Conservation (phyloP, 768 basidiomycete genomes). For the Antrodiella citrinella region DNA sequence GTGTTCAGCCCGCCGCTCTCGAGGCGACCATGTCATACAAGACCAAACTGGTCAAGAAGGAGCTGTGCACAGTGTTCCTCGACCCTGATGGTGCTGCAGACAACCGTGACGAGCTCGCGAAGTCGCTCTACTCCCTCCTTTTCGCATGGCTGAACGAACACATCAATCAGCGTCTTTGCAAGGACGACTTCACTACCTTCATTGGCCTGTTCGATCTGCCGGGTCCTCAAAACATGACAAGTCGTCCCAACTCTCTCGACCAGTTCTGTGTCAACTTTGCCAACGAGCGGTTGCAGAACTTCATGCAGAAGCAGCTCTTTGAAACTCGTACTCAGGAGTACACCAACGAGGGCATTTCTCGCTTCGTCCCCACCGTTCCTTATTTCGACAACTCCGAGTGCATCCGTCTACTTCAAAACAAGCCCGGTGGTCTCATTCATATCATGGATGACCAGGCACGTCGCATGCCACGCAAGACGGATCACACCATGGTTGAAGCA, state of each 20-base stretch:
- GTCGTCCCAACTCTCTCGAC: slow-evolving; percentile 86
- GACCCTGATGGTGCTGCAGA: slow-evolving; percentile 90
- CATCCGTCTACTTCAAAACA: slow-evolving; percentile 75
- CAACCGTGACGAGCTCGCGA: slow-evolving; percentile 91
- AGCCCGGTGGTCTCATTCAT: slow-evolving; percentile 86
- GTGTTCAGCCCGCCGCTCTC: slow-evolving; percentile 62
- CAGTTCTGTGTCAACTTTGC: slow-evolving; percentile 97
- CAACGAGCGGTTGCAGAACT: slow-evolving; percentile 84
- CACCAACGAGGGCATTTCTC: slow-evolving; percentile 69
- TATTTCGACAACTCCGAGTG: slow-evolving; percentile 93
- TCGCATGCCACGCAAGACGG: slow-evolving; percentile 81
- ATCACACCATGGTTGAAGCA: slow-evolving; percentile 90
- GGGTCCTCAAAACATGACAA: slow-evolving; percentile 84
- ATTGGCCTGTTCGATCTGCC: slow-evolving; percentile 93
- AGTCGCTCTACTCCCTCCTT: slow-evolving; percentile 86
- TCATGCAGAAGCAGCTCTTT: slow-evolving; percentile 72
- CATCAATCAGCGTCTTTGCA: slow-evolving; percentile 91
- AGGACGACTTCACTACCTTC: slow-evolving; percentile 87
- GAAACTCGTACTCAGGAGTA: slow-evolving; percentile 81
- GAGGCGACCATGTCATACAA: slow-evolving; percentile 84
- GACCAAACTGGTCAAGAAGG: slow-evolving; percentile 89
- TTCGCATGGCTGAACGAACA: slow-evolving; percentile 97
- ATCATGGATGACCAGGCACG: slow-evolving; percentile 98
- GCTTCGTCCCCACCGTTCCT: slow-evolving; percentile 57
- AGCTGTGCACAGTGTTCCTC: slow-evolving; percentile 94